Evolutionary conservation across 1,139 yeast species (phyloP), one percentile per base, ranked within the genome.

Genomic region (Wickerhamomyces sp.): DNA sequence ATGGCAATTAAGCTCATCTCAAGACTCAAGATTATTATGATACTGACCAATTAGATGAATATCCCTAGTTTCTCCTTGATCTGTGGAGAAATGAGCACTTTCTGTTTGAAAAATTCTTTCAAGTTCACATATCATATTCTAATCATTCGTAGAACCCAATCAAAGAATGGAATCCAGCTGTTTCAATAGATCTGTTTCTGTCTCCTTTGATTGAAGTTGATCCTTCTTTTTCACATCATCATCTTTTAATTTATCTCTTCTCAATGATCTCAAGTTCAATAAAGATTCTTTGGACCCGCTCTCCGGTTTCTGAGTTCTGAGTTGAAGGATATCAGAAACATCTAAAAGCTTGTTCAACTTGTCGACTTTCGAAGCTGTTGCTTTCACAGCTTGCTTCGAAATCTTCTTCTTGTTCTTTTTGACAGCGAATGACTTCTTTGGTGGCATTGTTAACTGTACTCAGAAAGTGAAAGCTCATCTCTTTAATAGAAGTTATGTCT

Each of bases 141-240:
- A n/a, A n/a, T n/a, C n/a, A n/a, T n/a, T n/a, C n/a, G n/a, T n/a
- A n/a, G n/a, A n/a, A n/a, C n/a, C n/a, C n/a, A n/a, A 81, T 71
- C 54, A 76, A 50, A 43, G 39, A 15, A 44, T 38, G n/a, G 27
- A 24, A 15, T 81, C 87, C 45, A 83, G 62, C 58, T 83, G 90
- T 40, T 66, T 64, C 36, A 69, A 55, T 38, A 84, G 56, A 41
- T 76, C 82, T 31, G 65, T 63, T 29, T 80, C 76, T 3, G 76
- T 71, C 39, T 65, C 58, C 47, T 71, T 66, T 33, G 68, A 63
- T 41, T 64, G 56, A 19, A 59, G 58, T 43, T 64, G 62, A 14
- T 58, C 59, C 42, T 68, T 61, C 41, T 68, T 65, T 34, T 71
- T 71, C 31, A 63, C 60, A 38, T 62, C 60, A 43, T 68, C 61